phyloP scores from a whole-genome alignment of 1,284 basidiomycete species.

The Macrocybe sp. region DNA sequence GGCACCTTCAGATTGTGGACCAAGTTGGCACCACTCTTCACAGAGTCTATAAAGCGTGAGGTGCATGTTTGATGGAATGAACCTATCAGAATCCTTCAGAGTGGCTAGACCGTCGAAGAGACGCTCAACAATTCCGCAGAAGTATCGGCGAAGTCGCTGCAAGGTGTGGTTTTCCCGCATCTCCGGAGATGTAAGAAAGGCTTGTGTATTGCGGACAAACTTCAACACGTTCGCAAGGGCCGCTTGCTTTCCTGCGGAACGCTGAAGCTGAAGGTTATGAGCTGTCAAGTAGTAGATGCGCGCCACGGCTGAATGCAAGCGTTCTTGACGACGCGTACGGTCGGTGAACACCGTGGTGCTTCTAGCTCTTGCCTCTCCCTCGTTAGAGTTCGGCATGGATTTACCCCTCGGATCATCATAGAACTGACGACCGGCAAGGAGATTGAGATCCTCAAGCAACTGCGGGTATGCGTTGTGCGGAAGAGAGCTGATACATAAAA shows the following conservation, averaged over 20 bases:
- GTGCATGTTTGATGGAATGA: conserved; percentile 74
- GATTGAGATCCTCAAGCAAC: conserved; percentile 79
- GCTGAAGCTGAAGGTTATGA: conserved; percentile 68
- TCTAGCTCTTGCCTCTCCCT: conserved; percentile 56
- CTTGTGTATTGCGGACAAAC: conserved; percentile 81
- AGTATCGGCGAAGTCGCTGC: conserved; percentile 82
- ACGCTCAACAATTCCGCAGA: conserved; percentile 85
- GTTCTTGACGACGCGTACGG: conserved; percentile 70
- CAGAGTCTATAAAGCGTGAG: conserved; percentile 82
- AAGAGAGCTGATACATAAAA: conserved; percentile 85
- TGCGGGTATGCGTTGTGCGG: conserved; percentile 75
- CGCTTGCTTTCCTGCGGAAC: conserved; percentile 65
- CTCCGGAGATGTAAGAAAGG: conserved; percentile 69
- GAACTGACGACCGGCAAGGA: conserved; percentile 76
- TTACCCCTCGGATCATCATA: conserved; percentile 72
- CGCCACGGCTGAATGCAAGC: conserved; percentile 85
- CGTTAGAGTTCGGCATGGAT: conserved; percentile 35
- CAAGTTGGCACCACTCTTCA: conserved; percentile 92
- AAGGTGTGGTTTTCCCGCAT: conserved; percentile 76
- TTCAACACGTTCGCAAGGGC: conserved; percentile 79
- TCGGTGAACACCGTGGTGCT: conserved; percentile 35
- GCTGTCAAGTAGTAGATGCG: conserved; percentile 88
- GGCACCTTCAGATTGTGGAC: conserved; percentile 68
- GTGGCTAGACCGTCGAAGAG: conserved; percentile 77
- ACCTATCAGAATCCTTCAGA: conserved; percentile 71